Base-by-base conservation (phyloP, 306 rosid genomes). In the Nissolia schottii region DNA sequence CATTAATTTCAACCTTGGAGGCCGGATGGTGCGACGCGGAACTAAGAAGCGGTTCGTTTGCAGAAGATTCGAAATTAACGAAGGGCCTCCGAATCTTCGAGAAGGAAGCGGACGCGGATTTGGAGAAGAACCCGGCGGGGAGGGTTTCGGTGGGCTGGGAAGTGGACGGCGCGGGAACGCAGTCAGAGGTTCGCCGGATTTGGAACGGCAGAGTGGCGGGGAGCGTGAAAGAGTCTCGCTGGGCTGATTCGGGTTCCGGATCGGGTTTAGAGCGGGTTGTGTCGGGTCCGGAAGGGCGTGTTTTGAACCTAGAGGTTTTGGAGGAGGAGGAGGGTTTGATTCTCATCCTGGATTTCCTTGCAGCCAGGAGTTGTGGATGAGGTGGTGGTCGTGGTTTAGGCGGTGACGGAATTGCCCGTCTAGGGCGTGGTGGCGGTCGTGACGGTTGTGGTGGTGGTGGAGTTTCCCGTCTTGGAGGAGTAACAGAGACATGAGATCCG, bases 401-500 rank as follows among this genome's bases (percentile, higher is more conserved):
- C 11, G 84, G 77, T 14, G 97, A 96, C 4, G 98, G 97, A 77
- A 96, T 90, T 64, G 96, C 70, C 6, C 51, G 51, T n/a, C 51
- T n/a, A n/a, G 80, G 79, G 22, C 38, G 67, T 58, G 55, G 72
- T 1, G 76, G 56, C 5, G 79, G 43, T 1, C 63, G 73, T 0
- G 79, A n/a, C n/a, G n/a, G n/a, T n/a, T n/a, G 51, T 1, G 64
- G 70, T 0, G 78, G 54, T 25, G 86, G 71, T 15, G 83, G 85
- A 27, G n/a, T 73, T 64, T 73, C 34, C 23, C 74, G 55, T 80
- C 97, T 71, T 8, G 98, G 98, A 7, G 98, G 97, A 74, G 98
- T 93, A 57, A 94, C 73, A 23, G 97, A 93, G 83, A 93, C 62
- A 69, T 89, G 97, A 75, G 98, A 93, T 23, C 83, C 94, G 34